Evolutionary conservation across 1,284 basidiomycete species (phyloP).

Genomic region (Puccinia hordei): DNA sequence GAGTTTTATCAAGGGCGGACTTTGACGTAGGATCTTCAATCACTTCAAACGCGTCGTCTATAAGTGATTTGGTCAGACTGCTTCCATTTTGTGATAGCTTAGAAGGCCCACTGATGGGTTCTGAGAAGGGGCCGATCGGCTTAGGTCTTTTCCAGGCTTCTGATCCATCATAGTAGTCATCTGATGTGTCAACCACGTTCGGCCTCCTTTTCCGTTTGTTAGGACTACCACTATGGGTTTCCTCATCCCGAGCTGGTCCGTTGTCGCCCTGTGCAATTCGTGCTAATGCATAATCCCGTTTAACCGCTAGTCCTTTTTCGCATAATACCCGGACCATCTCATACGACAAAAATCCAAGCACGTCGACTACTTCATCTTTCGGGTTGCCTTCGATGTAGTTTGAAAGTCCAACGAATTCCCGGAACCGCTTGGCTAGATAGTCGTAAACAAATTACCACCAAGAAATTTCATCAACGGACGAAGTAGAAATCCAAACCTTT

Average conservation of each 20-base stretch:
- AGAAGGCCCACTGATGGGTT: slow-evolving; percentile 28
- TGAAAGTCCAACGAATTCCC: slow-evolving; percentile 91
- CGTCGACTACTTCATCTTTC: slow-evolving; percentile 93
- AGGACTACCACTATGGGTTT: slow-evolving; percentile 21
- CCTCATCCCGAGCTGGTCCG: slow-evolving; percentile 4
- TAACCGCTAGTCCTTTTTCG: slow-evolving; percentile 78
- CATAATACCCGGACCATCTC: slow-evolving; percentile 94
- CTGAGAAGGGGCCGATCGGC: slow-evolving; percentile 49
- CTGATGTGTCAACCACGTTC: slow-evolving; percentile 5
- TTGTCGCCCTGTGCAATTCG: slow-evolving; percentile 31
- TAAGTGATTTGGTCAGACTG: background rate
- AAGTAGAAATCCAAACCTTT: slow-evolving; percentile 67
- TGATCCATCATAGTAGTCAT: slow-evolving; percentile 50
- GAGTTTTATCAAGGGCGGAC: background rate
- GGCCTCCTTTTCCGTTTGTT: slow-evolving; percentile 31
- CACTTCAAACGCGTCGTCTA: slow-evolving; percentile 36
- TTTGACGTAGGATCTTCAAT: slow-evolving; percentile 25
- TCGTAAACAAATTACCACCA: slow-evolving; percentile 8
- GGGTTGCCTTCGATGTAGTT: slow-evolving; percentile 83
- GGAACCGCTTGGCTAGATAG: slow-evolving; percentile 81
- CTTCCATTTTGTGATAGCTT: background rate
- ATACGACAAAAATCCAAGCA: slow-evolving; percentile 93
- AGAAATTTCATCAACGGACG: background rate
- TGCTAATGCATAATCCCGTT: slow-evolving; percentile 61
- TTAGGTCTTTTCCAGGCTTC: slow-evolving; percentile 47